Base-by-base conservation (phyloP, 768 basidiomycete genomes). In the Naganishia vishniacii region DNA sequence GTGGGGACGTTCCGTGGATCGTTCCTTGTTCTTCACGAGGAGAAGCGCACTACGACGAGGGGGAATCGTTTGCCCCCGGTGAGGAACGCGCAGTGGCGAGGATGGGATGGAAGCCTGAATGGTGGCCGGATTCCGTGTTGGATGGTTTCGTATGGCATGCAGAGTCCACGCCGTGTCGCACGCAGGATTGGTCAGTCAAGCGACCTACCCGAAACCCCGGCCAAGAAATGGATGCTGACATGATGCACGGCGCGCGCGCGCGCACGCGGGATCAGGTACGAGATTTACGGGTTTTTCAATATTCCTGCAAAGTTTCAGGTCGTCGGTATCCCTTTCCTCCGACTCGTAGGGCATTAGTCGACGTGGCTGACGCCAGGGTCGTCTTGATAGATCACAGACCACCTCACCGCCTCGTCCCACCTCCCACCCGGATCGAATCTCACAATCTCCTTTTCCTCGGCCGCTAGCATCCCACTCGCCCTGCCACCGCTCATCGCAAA, bases 121-220 rank as follows among this genome's bases (percentile, higher is more conserved):
- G 78, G 0, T 97, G 92, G 92, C 91, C 90, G 0, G 86, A 95
- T 77, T 89, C 84, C 68, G 79, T 76, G 34, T 84, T 83, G 69
- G 77, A 81, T 1, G 88, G 86, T 0, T 97, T 95, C 73, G 79
- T 82, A 46, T 92, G 91, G 90, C 62, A 70, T 53, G 81, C 84
- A 46, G 51, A 42, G 13, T 69, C 66, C 1, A 71, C 85, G 0
- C 75, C 82, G 20, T 84, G 93, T 12, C 82, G 84, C 59, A 88
- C 83, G 9, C 89, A 93, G 58, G 93, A 94, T 74, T 95, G 93
- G 92, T 89, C 69, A 59, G 79, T 71, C 42, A 18, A n/a, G n/a
- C n/a, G n/a, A n/a, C n/a, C n/a, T n/a, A n/a, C n/a, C n/a, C n/a
- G n/a, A n/a, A n/a, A n/a, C n/a, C n/a, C n/a, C n/a, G n/a, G n/a